Evolutionary conservation across 2,329 filamentous ascomycete species (phyloP), one percentile per base, ranked within the genome.

Genomic region (Graphilbum sp.): DNA sequence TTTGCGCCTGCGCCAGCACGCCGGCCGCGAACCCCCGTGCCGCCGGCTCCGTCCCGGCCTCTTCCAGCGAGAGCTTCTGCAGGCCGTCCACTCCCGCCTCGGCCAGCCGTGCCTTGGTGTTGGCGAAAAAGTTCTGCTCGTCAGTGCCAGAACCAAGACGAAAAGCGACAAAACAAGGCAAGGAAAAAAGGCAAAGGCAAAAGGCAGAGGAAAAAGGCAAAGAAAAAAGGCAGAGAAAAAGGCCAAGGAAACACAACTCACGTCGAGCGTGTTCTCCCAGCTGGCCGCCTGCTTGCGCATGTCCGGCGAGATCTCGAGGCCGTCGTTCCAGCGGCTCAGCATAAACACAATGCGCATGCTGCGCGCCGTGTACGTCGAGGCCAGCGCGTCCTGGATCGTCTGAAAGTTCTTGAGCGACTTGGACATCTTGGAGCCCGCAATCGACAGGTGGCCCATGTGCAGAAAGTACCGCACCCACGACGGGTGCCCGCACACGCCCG

Each of bases 381-480:
- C 59, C 3, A 83, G 57, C 1, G 75, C 75, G 47, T 76, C 70
- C 10, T 75, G 62, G 45, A 83, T 79, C 0, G 78, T 81, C 1
- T 74, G 79, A 52, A 81, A 82, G 55, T 82, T 82, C 58, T 82
- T 82, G 38, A 83, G 55, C 32, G 67, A 74, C 56, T 82, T 83
- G 36, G 70, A 76, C 78, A 83, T 83, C 54, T 83, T 82, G 20
- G 67, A 71, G 1, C 78, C 46, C 13, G 43, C 43, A 39, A 48
- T 46, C 7, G 43, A 46, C 41, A 52, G 40, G 35, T 82, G 78
- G 4, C 78, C 78, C 72, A 79, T 81, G 52, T 82, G 77, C 16
- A 83, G 50, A 55, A 84, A 83, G 57, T 83, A 81, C 51, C 81
- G 81, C 38, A 80, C 71, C 77, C 78, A 83, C 34, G n/a, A n/a